Conservation (phyloP, 345 rosid genomes). For the Alliaria petiolata region DNA sequence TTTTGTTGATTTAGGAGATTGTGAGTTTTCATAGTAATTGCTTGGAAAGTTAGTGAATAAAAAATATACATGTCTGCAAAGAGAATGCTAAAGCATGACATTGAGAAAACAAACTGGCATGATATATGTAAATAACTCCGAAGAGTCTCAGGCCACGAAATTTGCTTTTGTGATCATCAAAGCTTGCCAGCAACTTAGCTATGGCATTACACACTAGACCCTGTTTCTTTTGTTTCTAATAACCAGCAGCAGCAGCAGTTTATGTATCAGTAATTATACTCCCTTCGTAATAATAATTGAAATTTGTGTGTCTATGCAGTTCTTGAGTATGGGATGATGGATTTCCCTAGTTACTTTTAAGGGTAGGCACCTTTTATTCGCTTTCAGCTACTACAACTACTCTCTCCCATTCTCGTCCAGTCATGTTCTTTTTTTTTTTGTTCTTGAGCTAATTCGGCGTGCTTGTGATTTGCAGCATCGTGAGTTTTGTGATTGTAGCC, state of each 20-base stretch:
- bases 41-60: neutral
- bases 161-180: neutral
- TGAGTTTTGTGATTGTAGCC: conserved; percentile 13
- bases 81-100: neutral
- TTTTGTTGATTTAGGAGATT: conserved; percentile 3
- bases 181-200: conserved; percentile 4
- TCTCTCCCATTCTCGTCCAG: neutral
- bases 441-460: neutral
- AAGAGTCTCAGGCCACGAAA: neutral
- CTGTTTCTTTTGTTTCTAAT: neutral
- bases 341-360: conserved; percentile 29
- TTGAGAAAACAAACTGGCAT: neutral
- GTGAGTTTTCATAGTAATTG: neutral
- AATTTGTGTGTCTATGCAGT: conserved; percentile 21
- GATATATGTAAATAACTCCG: neutral
- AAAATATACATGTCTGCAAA: neutral
- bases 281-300: neutral
- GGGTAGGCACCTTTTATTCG: neutral
- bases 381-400: neutral
- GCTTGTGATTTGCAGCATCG: neutral
- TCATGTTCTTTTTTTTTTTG: neutral
- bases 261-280: neutral
- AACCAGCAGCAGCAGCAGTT: neutral
- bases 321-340: conserved; percentile 34
- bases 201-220: neutral